Percentiles rank a stretch among this genome's conserved stretches.
phyloP scores from a whole-genome alignment of 2,329 filamentous ascomycete genomes.

The Lasiodiplodia citricola region DNA sequence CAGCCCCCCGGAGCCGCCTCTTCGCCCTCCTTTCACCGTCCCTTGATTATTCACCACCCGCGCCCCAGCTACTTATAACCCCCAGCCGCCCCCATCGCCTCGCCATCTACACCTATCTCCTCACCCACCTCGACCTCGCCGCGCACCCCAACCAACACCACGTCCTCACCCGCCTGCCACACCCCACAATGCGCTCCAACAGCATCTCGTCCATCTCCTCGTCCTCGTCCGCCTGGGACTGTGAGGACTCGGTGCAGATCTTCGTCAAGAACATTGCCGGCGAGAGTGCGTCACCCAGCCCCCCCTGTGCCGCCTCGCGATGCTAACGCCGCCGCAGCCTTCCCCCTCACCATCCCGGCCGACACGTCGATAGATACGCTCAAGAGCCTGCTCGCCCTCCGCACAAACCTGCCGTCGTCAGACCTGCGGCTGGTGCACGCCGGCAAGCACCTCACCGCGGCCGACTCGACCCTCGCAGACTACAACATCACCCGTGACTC shows the following conservation, averaged over 20 bases:
- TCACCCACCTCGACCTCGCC: neutral
- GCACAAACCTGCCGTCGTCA: conserved; percentile 58
- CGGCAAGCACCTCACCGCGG: conserved; percentile 59
- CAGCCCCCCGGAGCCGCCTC: conserved; percentile 20
- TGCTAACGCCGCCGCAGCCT: conserved; percentile 51
- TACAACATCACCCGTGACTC: conserved; percentile 56
- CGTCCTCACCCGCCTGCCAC: neutral
- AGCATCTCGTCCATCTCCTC: conserved; percentile 52
- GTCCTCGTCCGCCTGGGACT: conserved; percentile 47
- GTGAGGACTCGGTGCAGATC: conserved; percentile 63
- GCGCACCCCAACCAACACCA: neutral
- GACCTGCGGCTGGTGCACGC: conserved; percentile 63
- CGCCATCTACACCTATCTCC: neutral
- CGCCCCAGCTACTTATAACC: conserved; percentile 22
- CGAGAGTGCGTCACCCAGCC: conserved; percentile 55
- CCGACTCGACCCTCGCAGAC: conserved; percentile 50
- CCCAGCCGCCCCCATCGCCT: conserved; percentile 7
- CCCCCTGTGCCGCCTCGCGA: conserved; percentile 32
- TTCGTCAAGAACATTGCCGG: conserved; percentile 66
- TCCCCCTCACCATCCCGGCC: conserved; percentile 61
- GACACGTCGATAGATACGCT: conserved; percentile 62
- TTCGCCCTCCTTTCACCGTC: conserved; percentile 23
- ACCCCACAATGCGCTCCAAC: conserved; percentile 28
- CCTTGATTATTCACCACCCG: conserved; percentile 24
- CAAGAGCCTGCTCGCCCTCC: conserved; percentile 61